Percentiles rank a stretch among this genome's conserved stretches.
These are phyloP conservation scores for Paramecium sexaurelia DNA, from an alignment of 73 alveolate genomes.

Conservation along the genomic window DNA sequence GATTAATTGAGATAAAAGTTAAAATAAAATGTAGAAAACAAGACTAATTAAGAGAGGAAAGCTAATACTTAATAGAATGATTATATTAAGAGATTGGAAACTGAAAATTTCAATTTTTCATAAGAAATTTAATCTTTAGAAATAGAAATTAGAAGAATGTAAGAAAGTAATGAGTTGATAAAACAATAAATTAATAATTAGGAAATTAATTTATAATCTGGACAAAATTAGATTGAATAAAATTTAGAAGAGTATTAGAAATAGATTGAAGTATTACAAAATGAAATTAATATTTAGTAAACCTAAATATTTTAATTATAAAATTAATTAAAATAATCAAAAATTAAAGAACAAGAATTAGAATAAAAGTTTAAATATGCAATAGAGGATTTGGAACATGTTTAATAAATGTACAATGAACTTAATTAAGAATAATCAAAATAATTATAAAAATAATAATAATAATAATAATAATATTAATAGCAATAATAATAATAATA, in stretches of 20 bases:
- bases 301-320: not conserved
- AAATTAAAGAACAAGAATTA: not conserved
- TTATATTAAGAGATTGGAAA: not conserved
- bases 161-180: not conserved
- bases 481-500: not conserved
- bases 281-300: not conserved
- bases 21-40: not conserved
- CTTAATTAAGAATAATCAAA: not conserved
- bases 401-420: not conserved
- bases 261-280: not conserved
- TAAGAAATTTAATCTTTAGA: not conserved
- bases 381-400: not conserved
- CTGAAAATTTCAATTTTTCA: not conserved
- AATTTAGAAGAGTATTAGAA: not conserved
- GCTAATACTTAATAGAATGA: not conserved
- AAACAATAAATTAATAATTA: not conserved
- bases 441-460: not conserved
- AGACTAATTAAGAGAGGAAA: not conserved
- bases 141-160: not conserved
- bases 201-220: not conserved
- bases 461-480: not conserved
- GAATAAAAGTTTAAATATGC: not conserved
- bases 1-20: not conserved
- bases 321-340: not conserved
- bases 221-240: not conserved